Base-by-base conservation (phyloP, 345 rosid genomes). In the Linum usitatissimum region DNA sequence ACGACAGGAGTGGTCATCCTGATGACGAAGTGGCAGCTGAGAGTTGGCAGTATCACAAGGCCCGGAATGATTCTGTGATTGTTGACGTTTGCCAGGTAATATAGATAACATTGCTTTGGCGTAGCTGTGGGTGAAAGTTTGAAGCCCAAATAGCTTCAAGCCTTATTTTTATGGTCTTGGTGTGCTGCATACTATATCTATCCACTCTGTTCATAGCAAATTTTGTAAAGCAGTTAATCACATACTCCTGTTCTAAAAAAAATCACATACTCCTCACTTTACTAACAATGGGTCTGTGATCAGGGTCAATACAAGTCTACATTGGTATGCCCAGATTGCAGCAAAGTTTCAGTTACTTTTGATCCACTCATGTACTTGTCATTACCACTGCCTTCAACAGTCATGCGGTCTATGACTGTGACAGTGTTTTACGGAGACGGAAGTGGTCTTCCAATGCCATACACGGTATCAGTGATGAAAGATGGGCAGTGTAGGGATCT, bases 241-340 rank as follows among this genome's bases (percentile, higher is more conserved):
- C 49, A 30, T 38, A 3, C 4, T 3, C 19, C 42, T 30, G n/a
- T n/a, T n/a, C n/a, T n/a, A n/a, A n/a, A n/a, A n/a, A n/a, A n/a
- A 3, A 60, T 17, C 2, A 30, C 49, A 30, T 38, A 3, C 4
- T 3, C 19, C 42, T 30, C 53, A 45, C 17, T 30, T 45, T 56
- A 53, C 61, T 71, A 45, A 66, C 68, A 12, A 31, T 68, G 42
- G 39, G 28, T 14, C 17, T 57, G 51, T 69, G 67, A 55, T 68
- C 91, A 92, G 98, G 97, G 98, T 59, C 98, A 92, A 79, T 92
- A 92, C 67, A 92, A 89, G 76, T 92, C 98, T 7, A 92, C 98
- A 9, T 73, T 92, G 61, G 96, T 84, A 56, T 92, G 98, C 70
- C 97, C 97, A 66, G 75, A 64, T 65, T 92, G 98, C 75, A 71